Base-by-base conservation (phyloP, 1,139 yeast species). In the Ogataea hybrid region DNA sequence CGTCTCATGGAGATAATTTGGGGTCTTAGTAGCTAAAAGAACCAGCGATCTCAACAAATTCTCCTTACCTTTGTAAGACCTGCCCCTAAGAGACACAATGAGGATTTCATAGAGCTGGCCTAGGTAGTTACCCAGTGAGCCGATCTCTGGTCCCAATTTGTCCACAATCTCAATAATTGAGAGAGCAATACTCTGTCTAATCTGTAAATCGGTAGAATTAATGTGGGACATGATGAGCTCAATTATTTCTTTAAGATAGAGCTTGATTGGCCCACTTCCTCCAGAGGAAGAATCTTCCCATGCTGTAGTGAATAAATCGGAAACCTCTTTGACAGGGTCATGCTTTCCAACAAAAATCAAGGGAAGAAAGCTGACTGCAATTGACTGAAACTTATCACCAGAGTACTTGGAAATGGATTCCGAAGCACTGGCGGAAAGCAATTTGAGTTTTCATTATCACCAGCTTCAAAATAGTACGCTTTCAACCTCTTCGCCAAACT, bases 61-160 rank as follows among this genome's bases (percentile, higher is more conserved):
- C 51, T 88, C 96, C 57, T 92, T 92, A 7, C 97, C 97, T 15
- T 74, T 74, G 95, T 96, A 92, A 8, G 94, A 77, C 47, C 92
- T 77, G 0, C 97, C 97, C 42, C 73, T 70, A 46, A 83, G 72
- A 0, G 95, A 79, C 32, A 73, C 75, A 17, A 86, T 58, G 40
- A 89, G 68, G 5, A 81, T 68, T 0, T 67, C 65, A 43, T 86
- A 73, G 18, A 89, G 60, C 15, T 69, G 67, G 2, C 50, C 44
- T n/a, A 58, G 31, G 25, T 54, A 39, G 3, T 43, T 12, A 9
- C 61, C 53, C 22, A 68, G 64, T 11, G 66, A 70, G 37, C 69
- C 58, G 2, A 56, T 44, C 20, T 49, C 48, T 2, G 47, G 48
- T 5, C 57, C 62, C 12, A 70, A 50, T 23, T 52, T 58, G 41